Evolutionary conservation across 1,139 yeast species (phyloP).

Genomic region (Spathaspora jeffriesii): DNA sequence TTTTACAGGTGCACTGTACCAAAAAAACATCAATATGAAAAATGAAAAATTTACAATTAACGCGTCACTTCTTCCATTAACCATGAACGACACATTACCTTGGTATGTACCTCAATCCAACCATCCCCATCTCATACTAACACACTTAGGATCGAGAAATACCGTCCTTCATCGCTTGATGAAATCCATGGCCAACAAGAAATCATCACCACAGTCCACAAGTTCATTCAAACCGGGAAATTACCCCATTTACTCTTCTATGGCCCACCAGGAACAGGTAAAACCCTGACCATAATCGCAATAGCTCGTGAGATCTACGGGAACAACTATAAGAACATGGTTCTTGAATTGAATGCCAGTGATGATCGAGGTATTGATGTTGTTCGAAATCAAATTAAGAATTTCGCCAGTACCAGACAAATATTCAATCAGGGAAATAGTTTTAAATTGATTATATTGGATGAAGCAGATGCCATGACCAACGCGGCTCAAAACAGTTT

Average conservation of each 20-base stretch:
- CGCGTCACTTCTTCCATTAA: conserved; percentile 1
- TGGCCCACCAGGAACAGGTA: conserved; percentile 99
- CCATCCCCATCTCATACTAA: conserved; percentile 18
- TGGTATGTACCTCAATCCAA: conserved; percentile 30
- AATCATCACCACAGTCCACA: conserved; percentile 77
- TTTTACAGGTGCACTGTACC: conserved; percentile 5
- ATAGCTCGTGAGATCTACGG: conserved; percentile 93
- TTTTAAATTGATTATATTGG: conserved; percentile 88
- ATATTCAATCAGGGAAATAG: conserved; percentile 65
- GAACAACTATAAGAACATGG: conserved; percentile 80
- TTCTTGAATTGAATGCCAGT: conserved; percentile 84
- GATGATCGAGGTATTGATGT: conserved; percentile 90
- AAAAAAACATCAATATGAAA: neutral
- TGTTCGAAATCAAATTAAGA: conserved; percentile 81
- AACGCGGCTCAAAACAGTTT: conserved; percentile 92
- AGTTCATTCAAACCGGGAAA: conserved; percentile 79
- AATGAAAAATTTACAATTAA: conserved; percentile 1
- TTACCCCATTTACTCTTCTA: conserved; percentile 90
- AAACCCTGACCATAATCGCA: conserved; percentile 92
- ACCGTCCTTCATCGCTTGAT: conserved; percentile 80
- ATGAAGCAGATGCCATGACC: conserved; percentile 99
- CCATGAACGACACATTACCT: conserved; percentile 33
- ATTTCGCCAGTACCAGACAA: conserved; percentile 88
- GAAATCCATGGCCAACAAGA: conserved; percentile 93
- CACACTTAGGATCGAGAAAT: conserved; percentile 81